Evolutionary conservation across 2,329 filamentous ascomycete genomes (phyloP), one percentile per base, ranked within the genome.

Genomic region (Escovopsis sp.): DNA sequence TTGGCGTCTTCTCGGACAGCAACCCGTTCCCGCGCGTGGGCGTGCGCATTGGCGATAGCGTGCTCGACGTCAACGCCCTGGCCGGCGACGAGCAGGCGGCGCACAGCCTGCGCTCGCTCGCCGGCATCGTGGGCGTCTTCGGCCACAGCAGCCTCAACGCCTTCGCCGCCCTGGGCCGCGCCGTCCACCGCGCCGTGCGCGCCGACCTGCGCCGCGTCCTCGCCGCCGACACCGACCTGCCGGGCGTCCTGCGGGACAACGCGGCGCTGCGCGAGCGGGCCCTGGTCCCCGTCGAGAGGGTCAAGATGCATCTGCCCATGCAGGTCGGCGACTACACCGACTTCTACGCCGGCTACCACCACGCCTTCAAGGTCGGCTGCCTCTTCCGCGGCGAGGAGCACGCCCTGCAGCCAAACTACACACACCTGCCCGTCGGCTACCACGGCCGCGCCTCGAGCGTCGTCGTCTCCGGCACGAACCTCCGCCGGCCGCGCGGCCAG

Each of bases 281-380:
- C 6, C 43, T 63, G 12, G 6, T 65, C 4, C 51, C 52, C 6
- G 43, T 53, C 1, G 38, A 57, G 28, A 69, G 72, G 4, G 72
- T 80, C n/a, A 71, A 66, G 46, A 80, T 72, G 53, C 83, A 88
- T 49, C 53, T 89, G 1, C 85, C 85, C 1, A 75, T 91, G 67
- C 66, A 73, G 33, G 85, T 89, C 52, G 82, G 83, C 30, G 85
- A 89, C 56, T 89, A 89, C 57, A 85, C 84, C 2, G 85, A 91
- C 56, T 91, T 89, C 63, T 91, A 85, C 55, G 85, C 81, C 12
- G 83, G 85, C 39, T 64, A 80, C 52, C 80, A 88, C 55, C 85
- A 91, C 60, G 85, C 85, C 5, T 82, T 77, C 65, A 64, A 63
- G 50, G 68, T 83, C 8, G 83, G 82, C 4, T 71, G 75, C 1